Evolutionary conservation across 345 rosid species (phyloP), one percentile per base, ranked within the genome.

Genomic region (Populus davidiana): DNA sequence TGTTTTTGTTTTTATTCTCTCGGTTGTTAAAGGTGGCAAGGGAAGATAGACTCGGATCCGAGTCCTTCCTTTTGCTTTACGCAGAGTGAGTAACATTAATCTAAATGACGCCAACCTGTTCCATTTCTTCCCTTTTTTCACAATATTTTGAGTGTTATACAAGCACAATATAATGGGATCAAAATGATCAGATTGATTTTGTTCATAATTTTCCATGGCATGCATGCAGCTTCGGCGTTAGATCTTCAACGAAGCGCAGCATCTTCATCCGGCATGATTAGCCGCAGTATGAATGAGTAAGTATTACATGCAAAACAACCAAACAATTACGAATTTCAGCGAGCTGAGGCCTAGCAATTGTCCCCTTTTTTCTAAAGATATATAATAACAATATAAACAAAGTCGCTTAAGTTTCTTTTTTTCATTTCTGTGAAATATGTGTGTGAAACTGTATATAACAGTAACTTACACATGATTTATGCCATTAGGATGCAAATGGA

Each of bases 401-500:
- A 35, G 27, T 68, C 35, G 13, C 79, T 54, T 33, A 69, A 44
- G n/a, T 61, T 25, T 36, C 1, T 6, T 33, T 29, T 66, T 65
- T 61, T 73, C 36, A 43, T 86, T 72, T 63, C 81, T 78, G 50
- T 78, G 81, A 80, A 81, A 79, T 81, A 41, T 70, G 47, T 80
- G 77, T 71, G 84, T 67, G 71, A 47, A 69, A 81, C 67, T 75
- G 75, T 77, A 79, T 77, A 39, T 75, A 67, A 71, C 77, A 79
- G 78, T 78, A 84, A 86, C 89, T 91, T 83, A 87, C 83, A 76
- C 78, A 78, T 87, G 82, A 82, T 84, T 87, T 85, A 83, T 89
- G 83, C 83, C 29, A 86, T 81, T 84, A 94, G 99, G 91, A 96
- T 94, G 97, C 99, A 96, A 89, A 94, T 94, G 97, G 99, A 94